Base-by-base conservation (phyloP, 352 stramenopile species). In the Globisporangium recalcitrans region DNA sequence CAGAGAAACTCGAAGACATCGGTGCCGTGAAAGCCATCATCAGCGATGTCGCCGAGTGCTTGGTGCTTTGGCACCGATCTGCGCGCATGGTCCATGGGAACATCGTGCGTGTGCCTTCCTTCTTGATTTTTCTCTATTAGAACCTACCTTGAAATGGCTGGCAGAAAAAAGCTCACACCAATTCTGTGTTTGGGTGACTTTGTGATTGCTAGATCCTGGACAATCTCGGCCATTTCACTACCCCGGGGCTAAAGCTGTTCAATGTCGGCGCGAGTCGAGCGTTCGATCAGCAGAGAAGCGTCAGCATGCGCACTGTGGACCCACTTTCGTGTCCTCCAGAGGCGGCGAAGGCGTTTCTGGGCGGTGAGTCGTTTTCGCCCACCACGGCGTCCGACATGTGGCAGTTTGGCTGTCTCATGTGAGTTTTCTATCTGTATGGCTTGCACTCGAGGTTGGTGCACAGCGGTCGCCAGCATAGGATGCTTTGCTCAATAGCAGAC, bases 331-430 rank as follows among this genome's bases (percentile, higher is more conserved):
- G 80, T 36, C 51, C 80, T 4, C 82, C 80, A 1, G 82, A 91
- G 52, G 79, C 80, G 6, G 78, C 77, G 9, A 72, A 63, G 27
- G 70, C 56, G 40, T 83, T 89, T 48, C 62, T 89, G 8, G 53
- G 22, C 2, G 71, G 72, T 21, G 73, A 79, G 3, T 44, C 58
- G 11, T 88, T 87, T 36, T 47, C 64, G 4, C 77, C 80, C 6
- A 90, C 77, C 0, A 56, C 64, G 21, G 67, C 67, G 3, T 84
- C 77, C 5, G 82, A 91, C 66, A 75, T 90, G 34, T 91, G 82
- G 82, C 82, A 91, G 40, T 86, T 91, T 31, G 82, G 82, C 4
- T 91, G 82, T 47, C 65, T 87, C 48, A 70, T 89, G 82, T 91
- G 78, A 36, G 77, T 69, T 46, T 55, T 13, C 26, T 44, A 57